phyloP scores from a whole-genome alignment of 2,329 filamentous ascomycete genomes.

The Sporothrix humicola region DNA sequence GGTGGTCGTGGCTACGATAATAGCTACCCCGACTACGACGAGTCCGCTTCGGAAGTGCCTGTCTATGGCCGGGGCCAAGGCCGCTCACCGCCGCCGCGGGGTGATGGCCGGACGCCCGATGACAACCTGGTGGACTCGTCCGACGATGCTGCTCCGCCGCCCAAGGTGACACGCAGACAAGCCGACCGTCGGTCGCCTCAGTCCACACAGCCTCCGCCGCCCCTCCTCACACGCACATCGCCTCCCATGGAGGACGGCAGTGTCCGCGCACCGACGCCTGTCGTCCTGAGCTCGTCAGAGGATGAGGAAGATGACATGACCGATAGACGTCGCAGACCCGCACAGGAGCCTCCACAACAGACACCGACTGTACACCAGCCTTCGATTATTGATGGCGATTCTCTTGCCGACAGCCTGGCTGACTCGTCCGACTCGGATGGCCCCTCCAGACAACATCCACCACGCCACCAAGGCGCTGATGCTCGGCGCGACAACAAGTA shows the following conservation, averaged over 20 bases:
- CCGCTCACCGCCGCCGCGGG: not conserved
- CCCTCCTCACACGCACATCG: conserved; percentile 28
- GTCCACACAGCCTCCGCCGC: not conserved
- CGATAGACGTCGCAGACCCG: not conserved
- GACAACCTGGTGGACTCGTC: not conserved
- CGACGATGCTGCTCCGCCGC: not conserved
- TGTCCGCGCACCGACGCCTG: conserved; percentile 8
- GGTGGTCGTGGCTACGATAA: not conserved
- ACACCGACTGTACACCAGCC: no score
- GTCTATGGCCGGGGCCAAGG: not conserved
- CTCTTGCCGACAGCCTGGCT: conserved; percentile 4
- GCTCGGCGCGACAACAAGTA: not conserved
- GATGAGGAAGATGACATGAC: not conserved
- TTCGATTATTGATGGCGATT: not conserved
- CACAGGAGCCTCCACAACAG: not conserved
- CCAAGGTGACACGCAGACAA: not conserved
- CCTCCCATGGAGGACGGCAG: conserved; percentile 19
- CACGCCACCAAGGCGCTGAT: not conserved
- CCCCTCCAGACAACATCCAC: not conserved
- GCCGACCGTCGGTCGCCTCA: not conserved
- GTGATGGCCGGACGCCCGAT: not conserved
- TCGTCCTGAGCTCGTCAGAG: conserved; percentile 17
- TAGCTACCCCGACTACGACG: not conserved
- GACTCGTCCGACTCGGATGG: conserved; percentile 18
- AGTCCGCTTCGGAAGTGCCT: not conserved